Percentiles rank a stretch among this genome's conserved stretches.
phyloP scores from a whole-genome alignment of 352 stramenopile species.

The Globisporangium ultimum region DNA sequence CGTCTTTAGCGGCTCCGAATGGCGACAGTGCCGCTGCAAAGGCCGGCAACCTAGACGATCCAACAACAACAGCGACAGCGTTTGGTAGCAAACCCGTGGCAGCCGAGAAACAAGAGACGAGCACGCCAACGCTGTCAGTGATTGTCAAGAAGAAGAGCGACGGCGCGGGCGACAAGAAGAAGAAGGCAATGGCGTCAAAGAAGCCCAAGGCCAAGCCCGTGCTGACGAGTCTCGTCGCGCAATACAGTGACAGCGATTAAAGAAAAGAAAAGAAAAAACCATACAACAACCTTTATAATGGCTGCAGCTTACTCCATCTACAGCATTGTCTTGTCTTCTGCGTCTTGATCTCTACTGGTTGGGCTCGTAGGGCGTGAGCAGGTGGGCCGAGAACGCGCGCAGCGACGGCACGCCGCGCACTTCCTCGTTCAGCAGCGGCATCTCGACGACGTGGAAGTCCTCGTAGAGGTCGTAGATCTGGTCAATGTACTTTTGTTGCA shows the following conservation, averaged over 20 bases:
- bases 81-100: too few relatives aligned
- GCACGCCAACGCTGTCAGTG: conserved; percentile 20
- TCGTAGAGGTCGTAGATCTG: conserved; percentile 99
- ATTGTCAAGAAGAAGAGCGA: conserved; percentile 24
- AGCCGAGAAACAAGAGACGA: too few relatives aligned
- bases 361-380: conserved; percentile 93
- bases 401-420: conserved; percentile 95
- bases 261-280: background rate
- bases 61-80: conserved; percentile 5
- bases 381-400: conserved; percentile 91
- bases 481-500: conserved; percentile 99
- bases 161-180: conserved; percentile 23
- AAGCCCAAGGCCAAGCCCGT: conserved; percentile 12
- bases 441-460: conserved; percentile 99
- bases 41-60: background rate
- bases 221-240: conserved; percentile 59
- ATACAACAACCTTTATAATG: background rate
- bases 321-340: conserved; percentile 1
- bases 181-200: conserved; percentile 23
- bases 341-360: conserved; percentile 32
- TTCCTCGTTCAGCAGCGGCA: conserved; percentile 98
- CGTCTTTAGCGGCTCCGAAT: conserved; percentile 4
- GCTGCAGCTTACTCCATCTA: background rate
- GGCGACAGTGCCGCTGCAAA: conserved; percentile 1
- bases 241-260: conserved; percentile 77